phyloP scores from a whole-genome alignment of 257 asterid genomes.

The Solanum bulbocastanum region DNA sequence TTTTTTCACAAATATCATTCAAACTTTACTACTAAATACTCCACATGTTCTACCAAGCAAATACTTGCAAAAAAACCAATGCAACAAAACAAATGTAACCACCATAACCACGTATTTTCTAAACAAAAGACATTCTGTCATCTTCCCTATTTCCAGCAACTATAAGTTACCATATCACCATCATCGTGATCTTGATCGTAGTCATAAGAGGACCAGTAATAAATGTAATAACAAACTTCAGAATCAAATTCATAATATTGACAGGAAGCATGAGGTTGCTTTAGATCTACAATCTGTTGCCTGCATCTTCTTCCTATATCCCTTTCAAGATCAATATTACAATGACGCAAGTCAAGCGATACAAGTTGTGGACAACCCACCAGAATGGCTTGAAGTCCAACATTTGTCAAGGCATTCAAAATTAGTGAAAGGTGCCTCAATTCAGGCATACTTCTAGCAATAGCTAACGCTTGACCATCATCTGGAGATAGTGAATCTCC shows the following conservation, averaged over 20 bases:
- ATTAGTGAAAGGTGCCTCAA: neutral
- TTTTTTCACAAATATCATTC: too few relatives aligned
- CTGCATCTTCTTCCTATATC: neutral
- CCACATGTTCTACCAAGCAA: neutral
- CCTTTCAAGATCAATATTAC: neutral
- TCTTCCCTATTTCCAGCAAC: too few relatives aligned
- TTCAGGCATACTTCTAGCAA: conserved; percentile 23
- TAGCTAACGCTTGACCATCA: neutral
- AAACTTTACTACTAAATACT: neutral
- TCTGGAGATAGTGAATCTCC: neutral
- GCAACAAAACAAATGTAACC: neutral
- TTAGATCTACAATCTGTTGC: neutral
- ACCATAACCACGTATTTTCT: too few relatives aligned
- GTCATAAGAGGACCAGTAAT: too few relatives aligned
- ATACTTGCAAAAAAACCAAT: neutral
- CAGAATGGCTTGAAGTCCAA: neutral
- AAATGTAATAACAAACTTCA: too few relatives aligned
- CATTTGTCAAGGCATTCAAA: neutral
- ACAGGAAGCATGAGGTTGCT: neutral
- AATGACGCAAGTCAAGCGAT: neutral
- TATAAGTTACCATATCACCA: neutral
- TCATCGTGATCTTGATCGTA: too few relatives aligned
- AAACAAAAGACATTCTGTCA: too few relatives aligned
- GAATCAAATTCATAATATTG: neutral
- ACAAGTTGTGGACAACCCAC: neutral